phyloP scores from a whole-genome alignment of 1,284 basidiomycete species.

The Tremellales sp. region DNA sequence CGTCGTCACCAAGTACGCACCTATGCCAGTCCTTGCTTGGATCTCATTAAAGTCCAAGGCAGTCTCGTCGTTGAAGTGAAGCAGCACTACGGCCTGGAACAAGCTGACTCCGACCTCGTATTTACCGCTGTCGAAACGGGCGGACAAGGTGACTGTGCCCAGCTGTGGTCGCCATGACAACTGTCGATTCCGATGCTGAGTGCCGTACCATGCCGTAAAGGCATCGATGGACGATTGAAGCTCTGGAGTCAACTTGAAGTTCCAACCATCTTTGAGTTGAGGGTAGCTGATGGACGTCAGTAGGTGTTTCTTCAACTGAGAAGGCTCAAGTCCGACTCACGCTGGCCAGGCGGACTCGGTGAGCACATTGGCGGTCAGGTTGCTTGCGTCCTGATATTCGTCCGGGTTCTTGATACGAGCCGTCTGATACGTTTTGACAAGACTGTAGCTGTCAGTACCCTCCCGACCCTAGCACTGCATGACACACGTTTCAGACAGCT shows the following conservation, averaged over 20 bases:
- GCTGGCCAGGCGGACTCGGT: conserved; percentile 58
- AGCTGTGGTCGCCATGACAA: conserved; percentile 80
- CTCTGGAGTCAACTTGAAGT: conserved; percentile 49
- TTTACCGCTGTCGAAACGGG: conserved; percentile 61
- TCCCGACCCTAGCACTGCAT: neutral
- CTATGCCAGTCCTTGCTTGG: conserved; percentile 65
- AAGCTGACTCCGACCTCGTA: conserved; percentile 90
- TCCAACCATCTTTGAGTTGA: conserved; percentile 43
- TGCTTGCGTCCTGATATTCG: conserved; percentile 41
- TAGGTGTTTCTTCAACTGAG: neutral
- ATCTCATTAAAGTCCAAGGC: conserved; percentile 64
- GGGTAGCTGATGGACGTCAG: conserved; percentile 24
- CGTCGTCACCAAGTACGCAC: conserved; percentile 52
- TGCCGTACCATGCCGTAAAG: conserved; percentile 68
- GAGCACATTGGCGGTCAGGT: conserved; percentile 54
- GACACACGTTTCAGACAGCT: conserved; percentile 46
- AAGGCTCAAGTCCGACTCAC: conserved; percentile 19
- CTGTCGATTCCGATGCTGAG: conserved; percentile 66
- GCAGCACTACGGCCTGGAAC: conserved; percentile 78
- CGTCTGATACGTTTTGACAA: conserved; percentile 51
- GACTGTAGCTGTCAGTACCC: conserved; percentile 25
- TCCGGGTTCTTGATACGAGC: conserved; percentile 43
- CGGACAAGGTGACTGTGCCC: conserved; percentile 68
- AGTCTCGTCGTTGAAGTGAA: conserved; percentile 78
- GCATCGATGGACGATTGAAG: conserved; percentile 64